These are phyloP conservation scores for Micractinium sp. DNA, from an alignment of 139 green algal species.

Conservation along the genomic window DNA sequence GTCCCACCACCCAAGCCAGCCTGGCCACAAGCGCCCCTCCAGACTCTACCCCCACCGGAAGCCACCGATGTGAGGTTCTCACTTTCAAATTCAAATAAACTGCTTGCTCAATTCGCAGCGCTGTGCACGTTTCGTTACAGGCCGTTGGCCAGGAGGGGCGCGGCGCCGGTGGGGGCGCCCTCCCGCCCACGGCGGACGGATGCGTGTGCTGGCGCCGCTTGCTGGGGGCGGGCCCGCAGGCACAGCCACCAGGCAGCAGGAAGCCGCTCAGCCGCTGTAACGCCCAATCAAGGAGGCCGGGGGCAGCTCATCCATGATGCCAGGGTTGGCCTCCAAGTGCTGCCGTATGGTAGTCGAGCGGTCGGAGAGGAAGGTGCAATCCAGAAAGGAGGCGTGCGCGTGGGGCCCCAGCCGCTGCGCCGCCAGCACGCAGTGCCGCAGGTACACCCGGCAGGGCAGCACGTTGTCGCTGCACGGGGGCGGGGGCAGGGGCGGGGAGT, in stretches of 20 bases:
- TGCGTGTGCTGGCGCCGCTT: not conserved
- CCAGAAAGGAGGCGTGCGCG: constrained; percentile 76
- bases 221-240: not conserved
- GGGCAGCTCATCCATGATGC: constrained; percentile 86
- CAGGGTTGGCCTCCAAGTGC: constrained; percentile 71
- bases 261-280: constrained; percentile 82
- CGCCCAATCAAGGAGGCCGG: constrained; percentile 70
- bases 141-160: too few relatives aligned
- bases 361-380: constrained; percentile 86
- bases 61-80: too few relatives aligned
- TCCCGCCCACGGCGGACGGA: too few relatives aligned
- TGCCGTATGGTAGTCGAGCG: constrained; percentile 74
- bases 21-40: too few relatives aligned
- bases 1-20: too few relatives aligned
- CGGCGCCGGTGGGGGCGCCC: too few relatives aligned
- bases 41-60: too few relatives aligned
- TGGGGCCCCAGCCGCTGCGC: constrained; percentile 65
- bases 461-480: constrained; percentile 58
- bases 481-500: not conserved
- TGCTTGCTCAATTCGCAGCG: too few relatives aligned
- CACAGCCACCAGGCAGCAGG: not conserved
- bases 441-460: constrained; percentile 78
- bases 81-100: too few relatives aligned
- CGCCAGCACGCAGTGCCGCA: constrained; percentile 91
- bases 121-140: too few relatives aligned